A percentile compares a stretch with the other conserved stretches of the same genome.
phyloP scores from a whole-genome alignment of 2,329 filamentous ascomycete species.

The Alternaria rosae region DNA sequence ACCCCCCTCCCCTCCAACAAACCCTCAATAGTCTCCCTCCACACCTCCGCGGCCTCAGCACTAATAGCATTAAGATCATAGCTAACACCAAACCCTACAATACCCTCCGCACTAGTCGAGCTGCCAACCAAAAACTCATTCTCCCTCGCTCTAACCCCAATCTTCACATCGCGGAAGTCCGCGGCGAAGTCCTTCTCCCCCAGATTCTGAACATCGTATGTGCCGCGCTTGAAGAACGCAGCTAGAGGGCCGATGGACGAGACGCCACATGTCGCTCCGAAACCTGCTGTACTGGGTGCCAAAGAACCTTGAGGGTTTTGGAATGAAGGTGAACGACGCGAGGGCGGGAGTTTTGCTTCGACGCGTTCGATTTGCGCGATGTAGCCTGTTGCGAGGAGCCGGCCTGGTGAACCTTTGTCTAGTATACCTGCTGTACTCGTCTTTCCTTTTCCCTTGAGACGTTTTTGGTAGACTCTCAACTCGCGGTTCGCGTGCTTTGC shows the following conservation, averaged over 20 bases:
- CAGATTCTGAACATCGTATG: constrained; percentile 36
- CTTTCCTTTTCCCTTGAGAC: constrained; percentile 29
- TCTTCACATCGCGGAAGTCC: constrained; percentile 47
- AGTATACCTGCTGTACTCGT: constrained; percentile 31
- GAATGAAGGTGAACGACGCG: constrained; percentile 24
- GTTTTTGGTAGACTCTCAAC: constrained; percentile 56
- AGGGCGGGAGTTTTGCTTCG: constrained; percentile 42
- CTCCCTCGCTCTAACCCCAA: constrained; percentile 55
- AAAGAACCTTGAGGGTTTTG: constrained; percentile 51
- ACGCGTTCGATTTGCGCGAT: constrained; percentile 51
- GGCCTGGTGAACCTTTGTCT: constrained; percentile 47
- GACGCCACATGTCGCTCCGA: constrained; percentile 55
- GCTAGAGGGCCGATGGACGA: constrained; percentile 52
- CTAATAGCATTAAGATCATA: constrained; percentile 53
- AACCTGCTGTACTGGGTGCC: constrained; percentile 36
- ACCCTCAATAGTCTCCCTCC: constrained; percentile 41
- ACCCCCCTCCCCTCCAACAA: constrained; percentile 36
- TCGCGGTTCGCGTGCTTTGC: constrained; percentile 54
- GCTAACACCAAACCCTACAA: constrained; percentile 50
- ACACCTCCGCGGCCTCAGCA: constrained; percentile 38
- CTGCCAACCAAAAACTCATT: constrained; percentile 57
- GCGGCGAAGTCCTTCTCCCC: constrained; percentile 47
- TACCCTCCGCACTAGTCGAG: constrained; percentile 45
- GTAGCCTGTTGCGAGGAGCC: constrained; percentile 56
- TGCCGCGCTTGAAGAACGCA: constrained; percentile 41